Evolutionary conservation across 2,329 filamentous ascomycete genomes (phyloP), one percentile per base, ranked within the genome.

Genomic region (Talaromyces sp.): DNA sequence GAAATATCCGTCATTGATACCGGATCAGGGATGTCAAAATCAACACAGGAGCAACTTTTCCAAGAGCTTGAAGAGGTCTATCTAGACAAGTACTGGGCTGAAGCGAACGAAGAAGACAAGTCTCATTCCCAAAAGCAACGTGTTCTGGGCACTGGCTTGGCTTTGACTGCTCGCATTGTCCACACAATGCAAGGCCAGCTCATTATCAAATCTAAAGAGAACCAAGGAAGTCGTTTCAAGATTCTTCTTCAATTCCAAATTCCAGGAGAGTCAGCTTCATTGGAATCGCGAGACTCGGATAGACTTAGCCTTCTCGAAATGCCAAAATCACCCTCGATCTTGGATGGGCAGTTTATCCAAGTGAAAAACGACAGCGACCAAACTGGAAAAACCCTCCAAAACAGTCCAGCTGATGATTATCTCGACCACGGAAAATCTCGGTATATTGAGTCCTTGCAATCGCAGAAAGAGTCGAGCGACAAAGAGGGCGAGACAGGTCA

Each of bases 151-250:
- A 80, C 96, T 11, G 92, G 91, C 0, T 79, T 96, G n/a, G 91
- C 91, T 0, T 81, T 95, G 13, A 91, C 96, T n/a, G 89, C 90
- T n/a, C 84, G 91, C 32, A 90, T 91, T 32, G 80, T 96, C 27
- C 83, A 86, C n/a, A 96, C 91, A 65, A 94, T 96, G 89, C 87
- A 93, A 53, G 92, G 91, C 0, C 91, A 96, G 65, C 72, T 96
- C 27, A 85, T 90, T 2, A 75, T 96, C 1, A 93, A 91, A 64
- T 95, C 91, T 0, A 89, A 93, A 63, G 82, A 88, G 66, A 88
- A 88, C 2, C 88, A 87, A 63, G 91, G 92, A 0, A 92, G 91
- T 16, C 82, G 88, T 47, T 96, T 96, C 59, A 85, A 91, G 19
- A 84, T 96, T 22, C 84, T 90, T 57, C 76, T 96, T 22, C 87